Percentiles rank a stretch among this genome's conserved stretches.
Evolutionary conservation across 352 stramenopile species (phyloP).

Genomic region (Globisporangium sylvaticum): DNA sequence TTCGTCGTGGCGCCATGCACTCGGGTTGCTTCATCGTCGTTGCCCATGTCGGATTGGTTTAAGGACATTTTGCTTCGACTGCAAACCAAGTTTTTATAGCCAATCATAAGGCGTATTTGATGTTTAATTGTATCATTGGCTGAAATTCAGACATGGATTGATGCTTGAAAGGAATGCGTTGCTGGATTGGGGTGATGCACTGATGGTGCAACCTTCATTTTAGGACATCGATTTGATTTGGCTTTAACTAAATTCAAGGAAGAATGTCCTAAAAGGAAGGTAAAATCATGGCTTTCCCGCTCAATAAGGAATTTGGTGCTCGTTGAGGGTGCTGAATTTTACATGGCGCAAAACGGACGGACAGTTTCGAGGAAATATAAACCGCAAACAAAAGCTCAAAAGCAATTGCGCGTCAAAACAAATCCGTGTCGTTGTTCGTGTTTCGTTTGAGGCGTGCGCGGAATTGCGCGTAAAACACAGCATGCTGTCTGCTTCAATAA

Average conservation of each 20-base stretch:
- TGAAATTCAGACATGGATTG: conserved; percentile 4
- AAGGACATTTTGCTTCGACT: no score
- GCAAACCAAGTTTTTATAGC: no score
- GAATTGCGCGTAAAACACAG: background rate
- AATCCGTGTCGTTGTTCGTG: background rate
- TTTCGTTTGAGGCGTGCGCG: background rate
- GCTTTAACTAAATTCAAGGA: no score
- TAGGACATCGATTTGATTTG: no score
- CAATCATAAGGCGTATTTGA: no score
- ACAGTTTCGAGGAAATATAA: conserved; percentile 4
- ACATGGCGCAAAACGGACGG: background rate
- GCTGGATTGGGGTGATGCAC: background rate
- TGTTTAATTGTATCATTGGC: no score
- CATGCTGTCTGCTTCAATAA: background rate
- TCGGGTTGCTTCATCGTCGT: background rate
- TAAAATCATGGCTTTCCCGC: background rate
- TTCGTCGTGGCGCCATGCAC: background rate
- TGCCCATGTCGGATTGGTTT: background rate
- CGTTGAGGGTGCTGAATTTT: no score
- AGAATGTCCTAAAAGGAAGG: no score
- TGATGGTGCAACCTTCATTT: no score
- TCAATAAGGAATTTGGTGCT: background rate
- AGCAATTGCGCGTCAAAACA: background rate
- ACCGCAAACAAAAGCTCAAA: background rate
- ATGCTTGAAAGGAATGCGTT: background rate